A percentile compares a stretch with the other conserved stretches of the same genome.
phyloP scores from a whole-genome alignment of 306 rosid genomes.

The Ammopiptanthus mongolicus region DNA sequence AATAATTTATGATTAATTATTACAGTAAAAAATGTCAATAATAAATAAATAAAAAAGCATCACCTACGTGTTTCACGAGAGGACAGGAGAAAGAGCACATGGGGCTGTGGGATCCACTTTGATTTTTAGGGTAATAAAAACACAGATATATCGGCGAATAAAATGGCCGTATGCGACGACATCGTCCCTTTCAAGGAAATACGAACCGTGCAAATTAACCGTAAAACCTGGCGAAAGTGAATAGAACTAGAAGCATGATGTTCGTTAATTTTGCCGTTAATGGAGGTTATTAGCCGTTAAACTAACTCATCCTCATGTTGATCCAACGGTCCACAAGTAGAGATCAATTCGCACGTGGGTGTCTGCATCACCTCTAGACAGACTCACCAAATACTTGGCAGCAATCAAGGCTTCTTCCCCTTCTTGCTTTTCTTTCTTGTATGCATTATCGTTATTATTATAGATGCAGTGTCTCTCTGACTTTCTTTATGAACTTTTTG shows the following conservation, averaged over 20 bases:
- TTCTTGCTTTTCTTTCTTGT: neutral
- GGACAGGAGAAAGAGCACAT: conserved; percentile 16
- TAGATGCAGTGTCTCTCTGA: neutral
- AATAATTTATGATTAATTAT: too few species aligned
- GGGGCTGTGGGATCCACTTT: conserved; percentile 7
- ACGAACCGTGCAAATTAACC: conserved; percentile 19
- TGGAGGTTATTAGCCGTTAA: conserved; percentile 37
- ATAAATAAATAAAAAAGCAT: neutral
- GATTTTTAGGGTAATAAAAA: neutral
- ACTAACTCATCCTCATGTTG: neutral
- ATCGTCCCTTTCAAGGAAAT: conserved; percentile 23
- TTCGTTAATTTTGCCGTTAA: conserved; percentile 41
- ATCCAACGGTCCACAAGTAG: neutral
- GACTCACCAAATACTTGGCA: conserved; percentile 13
- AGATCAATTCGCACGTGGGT: neutral
- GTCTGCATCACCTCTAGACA: conserved; percentile 14
- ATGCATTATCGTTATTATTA: neutral
- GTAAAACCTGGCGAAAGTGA: conserved; percentile 12
- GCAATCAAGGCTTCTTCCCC: neutral
- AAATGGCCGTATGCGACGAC: conserved; percentile 20
- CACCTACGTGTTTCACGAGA: neutral
- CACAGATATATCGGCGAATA: neutral
- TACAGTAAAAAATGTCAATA: too few species aligned
- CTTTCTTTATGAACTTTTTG: neutral
- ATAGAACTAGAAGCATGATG: neutral